Evolutionary conservation across 305 asterid species (phyloP), one percentile per base, ranked within the genome.

Genomic region (Fraxinus paxiana): DNA sequence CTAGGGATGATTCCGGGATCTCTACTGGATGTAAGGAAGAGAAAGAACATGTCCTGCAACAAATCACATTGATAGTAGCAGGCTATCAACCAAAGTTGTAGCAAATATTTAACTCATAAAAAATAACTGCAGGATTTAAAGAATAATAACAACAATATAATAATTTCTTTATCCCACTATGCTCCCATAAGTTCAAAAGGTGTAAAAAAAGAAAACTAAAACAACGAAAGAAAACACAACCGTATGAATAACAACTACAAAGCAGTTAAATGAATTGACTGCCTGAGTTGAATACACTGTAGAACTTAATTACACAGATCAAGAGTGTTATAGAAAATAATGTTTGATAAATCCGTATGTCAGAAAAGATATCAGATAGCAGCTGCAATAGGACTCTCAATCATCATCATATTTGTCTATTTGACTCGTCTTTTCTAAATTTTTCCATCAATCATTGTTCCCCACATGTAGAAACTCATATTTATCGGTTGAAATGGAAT

Each of bases 1-100:
- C 97, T 83, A 2, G 97, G 97, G 59, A 93, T 82, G 26, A 93
- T 90, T 67, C 97, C 97, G 2, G 97, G 97, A 78, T 93, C 95
- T 88, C 93, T 87, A 71, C 92, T 84, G 10, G 97, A 89, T 73
- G 97, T 92, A 78, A 91, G 84, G 81, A 90, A 83, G 63, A 93
- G 92, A 86, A 93, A 90, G 7, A 75, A 33, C 13, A 90, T 73
- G 82, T 87, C 97, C 97, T 93, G 93, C 86, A 79, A 10, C 22
- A 81, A n/a, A 75, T 54, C n/a, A 65, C 61, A 79, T 24, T 70
- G 9, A 80, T 2, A 31, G 24, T 10, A 87, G 73, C 59, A 28
- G 18, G 67, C n/a, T 8, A 77, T 33, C 43, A 22, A 59, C 70
- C 56, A 18, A 35, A 48, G 41, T 30, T 28, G 43, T 30, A 51